Conservation (phyloP, 345 rosid genomes). For the Bruguiera sexangula region DNA sequence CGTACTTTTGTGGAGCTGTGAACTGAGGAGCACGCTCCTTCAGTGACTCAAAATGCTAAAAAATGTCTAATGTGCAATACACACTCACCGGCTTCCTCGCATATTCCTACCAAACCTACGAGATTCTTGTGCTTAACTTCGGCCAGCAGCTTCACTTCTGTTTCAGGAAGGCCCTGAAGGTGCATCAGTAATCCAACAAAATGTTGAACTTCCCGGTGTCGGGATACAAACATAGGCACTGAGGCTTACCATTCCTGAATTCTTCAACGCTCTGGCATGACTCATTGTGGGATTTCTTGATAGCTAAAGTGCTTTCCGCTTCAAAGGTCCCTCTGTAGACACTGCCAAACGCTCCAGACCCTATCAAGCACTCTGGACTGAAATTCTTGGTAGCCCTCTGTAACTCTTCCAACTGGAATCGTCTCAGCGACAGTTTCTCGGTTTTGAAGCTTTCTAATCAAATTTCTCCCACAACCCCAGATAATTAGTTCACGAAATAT, state of each 20-base stretch:
- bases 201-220: not conserved
- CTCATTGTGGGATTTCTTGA: slow-evolving; percentile 50
- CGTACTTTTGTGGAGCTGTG: not conserved
- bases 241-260: slow-evolving; percentile 52
- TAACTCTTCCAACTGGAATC: slow-evolving; percentile 42
- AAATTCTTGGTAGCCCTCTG: slow-evolving; percentile 44
- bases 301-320: slow-evolving; percentile 41
- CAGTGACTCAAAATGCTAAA: not conserved
- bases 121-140: slow-evolving; percentile 55
- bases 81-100: slow-evolving; percentile 50
- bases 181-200: slow-evolving; percentile 2
- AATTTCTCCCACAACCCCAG: not conserved
- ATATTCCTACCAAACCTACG: slow-evolving; percentile 53
- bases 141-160: slow-evolving; percentile 57
- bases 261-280: slow-evolving; percentile 51
- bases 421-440: slow-evolving; percentile 37
- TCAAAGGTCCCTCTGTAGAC: slow-evolving; percentile 49
- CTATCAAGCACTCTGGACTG: slow-evolving; percentile 48
- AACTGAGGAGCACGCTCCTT: not conserved
- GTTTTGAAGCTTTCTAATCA: slow-evolving; percentile 27
- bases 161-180: slow-evolving; percentile 25
- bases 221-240: not conserved
- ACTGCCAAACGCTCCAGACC: slow-evolving; percentile 55
- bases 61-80: not conserved
- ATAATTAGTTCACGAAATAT: not conserved